These are phyloP conservation scores for Populus euphratica DNA, from an alignment of 345 rosid genomes.

Conservation along the genomic window DNA sequence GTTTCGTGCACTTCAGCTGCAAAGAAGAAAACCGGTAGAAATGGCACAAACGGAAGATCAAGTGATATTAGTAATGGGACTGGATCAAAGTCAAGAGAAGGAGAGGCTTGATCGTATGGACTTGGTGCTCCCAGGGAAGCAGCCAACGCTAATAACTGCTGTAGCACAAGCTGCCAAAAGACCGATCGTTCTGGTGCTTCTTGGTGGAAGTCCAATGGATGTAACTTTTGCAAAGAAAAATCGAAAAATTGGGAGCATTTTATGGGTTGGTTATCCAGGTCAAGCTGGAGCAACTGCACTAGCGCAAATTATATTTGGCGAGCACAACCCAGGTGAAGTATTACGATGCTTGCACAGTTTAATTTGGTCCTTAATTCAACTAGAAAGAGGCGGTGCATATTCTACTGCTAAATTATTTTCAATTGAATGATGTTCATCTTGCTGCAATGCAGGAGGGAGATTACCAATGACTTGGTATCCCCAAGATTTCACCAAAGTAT, in stretches of 20 bases:
- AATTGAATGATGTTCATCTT: background rate
- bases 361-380: background rate
- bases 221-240: constrained; percentile 55
- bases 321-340: constrained; percentile 73
- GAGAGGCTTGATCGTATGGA: constrained; percentile 67
- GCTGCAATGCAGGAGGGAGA: constrained; percentile 64
- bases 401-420: background rate
- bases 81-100: constrained; percentile 72
- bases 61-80: constrained; percentile 79
- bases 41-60: constrained; percentile 54
- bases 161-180: constrained; percentile 66
- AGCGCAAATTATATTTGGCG: constrained; percentile 77
- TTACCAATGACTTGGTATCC: constrained; percentile 92
- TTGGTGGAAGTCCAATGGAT: constrained; percentile 84
- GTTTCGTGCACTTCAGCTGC: constrained; percentile 54
- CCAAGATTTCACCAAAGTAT: constrained; percentile 49
- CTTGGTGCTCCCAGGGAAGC: constrained; percentile 69
- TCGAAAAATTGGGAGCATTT: constrained; percentile 55
- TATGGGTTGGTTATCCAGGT: constrained; percentile 98
- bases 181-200: constrained; percentile 62
- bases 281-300: constrained; percentile 78
- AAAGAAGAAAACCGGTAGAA: constrained; percentile 46
- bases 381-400: background rate
- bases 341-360: background rate
- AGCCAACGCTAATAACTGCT: constrained; percentile 47